Base-by-base conservation (phyloP, 257 asterid species). In the Fraxinus pennsylvanica region DNA sequence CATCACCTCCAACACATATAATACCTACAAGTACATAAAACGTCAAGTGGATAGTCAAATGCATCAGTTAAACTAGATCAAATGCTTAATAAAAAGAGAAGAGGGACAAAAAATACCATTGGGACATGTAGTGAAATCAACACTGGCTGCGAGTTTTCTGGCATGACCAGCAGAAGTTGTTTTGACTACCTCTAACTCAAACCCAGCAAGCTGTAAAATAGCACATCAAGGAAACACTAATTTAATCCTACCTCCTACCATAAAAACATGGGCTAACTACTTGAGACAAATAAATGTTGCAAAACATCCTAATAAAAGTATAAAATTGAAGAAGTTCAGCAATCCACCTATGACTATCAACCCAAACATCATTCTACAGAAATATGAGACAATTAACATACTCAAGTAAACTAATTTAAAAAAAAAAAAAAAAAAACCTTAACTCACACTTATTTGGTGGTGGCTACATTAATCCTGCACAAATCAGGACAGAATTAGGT, bases 141-240 rank as follows among this genome's bases (percentile, higher is more conserved):
- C 98, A 82, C 86, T 85, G 33, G 96, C 90, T 38, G 98, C 98
- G 70, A 95, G 98, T 79, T 90, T 89, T 85, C 91, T 91, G 41
- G 99, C 99, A 89, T 95, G 99, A 77, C 99, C 99, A 73, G 97
- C 98, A 81, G 92, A 90, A 83, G 94, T 91, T 81, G 98, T 95
- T 81, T 95, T 93, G 73, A 93, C 97, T 76, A 95, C 90, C 84
- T 93, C 98, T 84, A 95, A 84, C 84, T 93, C 91, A 88, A 95
- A 95, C 79, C 99, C 99, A 5, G 99, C 98, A 78, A 95, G 97
- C 99, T 95, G 92, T 75, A 79, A 78, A 57, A 57, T 57, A 80
- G 35, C 29, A 81, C 78, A 79, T 63, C 63, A 79, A 69, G 66
- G 54, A 78, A 27, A 57, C 32, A 50, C 45, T 72, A 77, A 79